These are phyloP conservation scores for Neoscytalidium dimidiatum DNA, from an alignment of 2,329 filamentous ascomycete genomes.

Conservation along the genomic window DNA sequence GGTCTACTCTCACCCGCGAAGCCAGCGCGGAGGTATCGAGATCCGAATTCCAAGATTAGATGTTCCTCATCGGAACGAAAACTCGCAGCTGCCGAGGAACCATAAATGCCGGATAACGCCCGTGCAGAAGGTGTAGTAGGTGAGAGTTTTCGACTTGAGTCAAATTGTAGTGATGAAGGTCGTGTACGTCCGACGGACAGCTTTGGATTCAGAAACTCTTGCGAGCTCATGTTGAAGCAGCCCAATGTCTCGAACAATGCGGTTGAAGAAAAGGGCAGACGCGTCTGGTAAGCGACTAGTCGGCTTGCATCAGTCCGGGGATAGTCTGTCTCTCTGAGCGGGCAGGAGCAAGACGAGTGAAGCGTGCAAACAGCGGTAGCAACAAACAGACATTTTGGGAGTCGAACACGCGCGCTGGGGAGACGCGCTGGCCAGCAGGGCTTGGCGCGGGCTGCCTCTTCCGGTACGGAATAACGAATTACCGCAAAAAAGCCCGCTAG, in stretches of 20 bases:
- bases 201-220: constrained; percentile 3
- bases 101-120: constrained; percentile 61
- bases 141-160: constrained; percentile 20
- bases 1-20: constrained; percentile 83
- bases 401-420: not conserved
- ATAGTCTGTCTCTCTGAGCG: not conserved
- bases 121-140: constrained; percentile 62
- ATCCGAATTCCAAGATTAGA: constrained; percentile 78
- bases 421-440: constrained; percentile 8
- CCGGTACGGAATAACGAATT: not conserved
- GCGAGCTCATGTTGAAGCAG: not conserved
- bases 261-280: not conserved
- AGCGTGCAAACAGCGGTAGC: not conserved
- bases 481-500: constrained; percentile 2
- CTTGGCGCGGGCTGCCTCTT: not conserved
- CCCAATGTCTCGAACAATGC: not conserved
- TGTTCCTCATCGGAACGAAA: constrained; percentile 76
- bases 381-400: not conserved
- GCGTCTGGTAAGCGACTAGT: not conserved
- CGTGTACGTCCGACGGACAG: constrained; percentile 8
- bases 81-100: constrained; percentile 57
- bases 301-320: not conserved
- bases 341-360: not conserved
- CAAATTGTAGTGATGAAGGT: constrained; percentile 10
- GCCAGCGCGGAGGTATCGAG: constrained; percentile 76